Base-by-base conservation (phyloP, 257 asterid species). In the Paulownia fortunei region DNA sequence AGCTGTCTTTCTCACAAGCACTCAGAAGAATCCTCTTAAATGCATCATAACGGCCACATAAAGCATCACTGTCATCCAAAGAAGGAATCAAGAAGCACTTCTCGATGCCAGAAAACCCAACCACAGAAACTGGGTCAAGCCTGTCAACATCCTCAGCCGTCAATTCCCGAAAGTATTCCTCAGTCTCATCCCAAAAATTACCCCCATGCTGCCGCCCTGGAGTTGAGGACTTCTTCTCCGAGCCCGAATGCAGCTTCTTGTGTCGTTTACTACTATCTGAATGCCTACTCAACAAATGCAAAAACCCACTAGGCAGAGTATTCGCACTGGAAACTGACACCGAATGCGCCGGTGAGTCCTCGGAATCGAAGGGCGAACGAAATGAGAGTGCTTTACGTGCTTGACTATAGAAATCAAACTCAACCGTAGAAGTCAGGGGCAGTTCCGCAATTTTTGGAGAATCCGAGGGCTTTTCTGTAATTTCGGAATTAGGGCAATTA, bases 161-260 rank as follows among this genome's bases (percentile, higher is more conserved):
- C 80, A 93, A 68, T 67, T 87, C 96, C 2, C 99, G 91, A 73
- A 96, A 93, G 79, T 86, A 96, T 62, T 90, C 98, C 83, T 93
- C 96, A 0, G 89, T 85, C 76, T 90, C 92, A 66, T 42, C 81
- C 99, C 99, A 96, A 52, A 96, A 64, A 75, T 34, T 90, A 37
- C 84, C 67, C 32, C 82, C 94, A 32, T 90, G 86, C 0, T 85
- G 83, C 81, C 79, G 82, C 26, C 74, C 86, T 0, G 89, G 63
- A 34, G 83, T 63, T 4, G 92, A 80, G 5, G 90, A 84, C 90
- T 90, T 92, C 16, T 86, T 87, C 82, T 93, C 94, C 0, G 86
- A 26, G 41, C 90, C 88, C 3, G 85, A 78, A 80, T 90, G 94
- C 77, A 88, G 79, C 94, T 82, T 93, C 90, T 92, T 93, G 56